Conservation (phyloP, 805 yeast genomes). For the Debaryomyces prosopidis region DNA sequence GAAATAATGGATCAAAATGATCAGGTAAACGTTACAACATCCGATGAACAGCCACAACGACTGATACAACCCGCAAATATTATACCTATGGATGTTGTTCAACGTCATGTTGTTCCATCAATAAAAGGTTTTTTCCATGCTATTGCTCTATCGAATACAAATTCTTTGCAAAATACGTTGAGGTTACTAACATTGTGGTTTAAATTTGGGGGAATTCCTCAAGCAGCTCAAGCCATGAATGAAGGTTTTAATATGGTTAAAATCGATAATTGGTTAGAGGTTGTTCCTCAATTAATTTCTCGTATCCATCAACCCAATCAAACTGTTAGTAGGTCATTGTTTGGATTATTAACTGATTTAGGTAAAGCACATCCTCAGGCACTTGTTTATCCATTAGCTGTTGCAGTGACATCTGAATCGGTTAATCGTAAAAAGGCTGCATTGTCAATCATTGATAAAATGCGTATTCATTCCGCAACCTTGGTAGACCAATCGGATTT, state of each 20-base stretch:
- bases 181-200: slow-evolving; percentile 93
- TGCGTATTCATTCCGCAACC: slow-evolving; percentile 82
- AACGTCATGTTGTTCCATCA: slow-evolving; percentile 92
- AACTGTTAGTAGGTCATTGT: slow-evolving; percentile 74
- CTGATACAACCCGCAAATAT: slow-evolving; percentile 18
- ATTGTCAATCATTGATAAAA: slow-evolving; percentile 81
- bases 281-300: slow-evolving; percentile 91
- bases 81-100: slow-evolving; percentile 57
- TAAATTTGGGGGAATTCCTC: slow-evolving; percentile 90
- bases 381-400: slow-evolving; percentile 90
- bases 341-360: slow-evolving; percentile 77
- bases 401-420: slow-evolving; percentile 92
- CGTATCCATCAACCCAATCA: slow-evolving; percentile 95
- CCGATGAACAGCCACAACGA: slow-evolving; percentile 16
- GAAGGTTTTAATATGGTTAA: slow-evolving; percentile 90
- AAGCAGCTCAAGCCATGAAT: slow-evolving; percentile 84
- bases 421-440: slow-evolving; percentile 91
- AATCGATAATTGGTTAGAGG: slow-evolving; percentile 93
- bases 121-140: slow-evolving; percentile 95
- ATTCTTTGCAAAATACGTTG: slow-evolving; percentile 89
- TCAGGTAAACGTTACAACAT: slow-evolving; percentile 13
- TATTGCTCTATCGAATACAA: slow-evolving; percentile 80
- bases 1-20: slow-evolving; percentile 32
- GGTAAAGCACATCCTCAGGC: slow-evolving; percentile 98
- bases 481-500: slow-evolving; percentile 90